Evolutionary conservation across 495 filamentous ascomycete genomes (phyloP).

Genomic region (Hyaloscypha variabilis): DNA sequence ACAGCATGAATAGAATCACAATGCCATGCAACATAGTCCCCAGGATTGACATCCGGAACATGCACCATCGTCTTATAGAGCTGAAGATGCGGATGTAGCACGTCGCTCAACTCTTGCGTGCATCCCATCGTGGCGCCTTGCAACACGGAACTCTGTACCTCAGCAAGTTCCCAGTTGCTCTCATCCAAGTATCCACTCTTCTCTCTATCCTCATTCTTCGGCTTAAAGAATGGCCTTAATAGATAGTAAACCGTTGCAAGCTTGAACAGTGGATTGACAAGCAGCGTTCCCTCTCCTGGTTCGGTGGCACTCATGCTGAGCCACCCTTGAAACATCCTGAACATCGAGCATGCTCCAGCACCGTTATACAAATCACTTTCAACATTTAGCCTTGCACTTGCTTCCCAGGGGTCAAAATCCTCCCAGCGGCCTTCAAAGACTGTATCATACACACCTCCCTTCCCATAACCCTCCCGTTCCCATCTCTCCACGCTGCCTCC

Average conservation of each 20-base stretch:
- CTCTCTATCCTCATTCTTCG: background rate
- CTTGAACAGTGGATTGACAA: slow-evolving; percentile 76
- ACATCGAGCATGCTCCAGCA: slow-evolving; percentile 79
- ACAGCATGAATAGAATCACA: slow-evolving; percentile 86
- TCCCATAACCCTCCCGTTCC: slow-evolving; percentile 78
- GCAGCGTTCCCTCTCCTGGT: slow-evolving; percentile 76
- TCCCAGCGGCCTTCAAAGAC: slow-evolving; percentile 82
- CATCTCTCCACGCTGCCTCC: slow-evolving; percentile 85
- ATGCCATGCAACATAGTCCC: slow-evolving; percentile 92
- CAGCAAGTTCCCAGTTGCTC: slow-evolving; percentile 52
- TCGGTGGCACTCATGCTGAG: slow-evolving; percentile 73
- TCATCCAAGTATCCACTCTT: slow-evolving; percentile 46
- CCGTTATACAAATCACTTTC: slow-evolving; percentile 81
- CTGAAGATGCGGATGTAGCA: slow-evolving; percentile 76
- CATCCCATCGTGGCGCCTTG: slow-evolving; percentile 77
- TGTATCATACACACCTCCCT: slow-evolving; percentile 65
- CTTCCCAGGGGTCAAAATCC: slow-evolving; percentile 79
- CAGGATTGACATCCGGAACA: slow-evolving; percentile 73
- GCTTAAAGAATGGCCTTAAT: slow-evolving; percentile 78
- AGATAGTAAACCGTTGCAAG: slow-evolving; percentile 79
- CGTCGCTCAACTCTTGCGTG: slow-evolving; percentile 74
- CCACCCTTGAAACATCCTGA: slow-evolving; percentile 90
- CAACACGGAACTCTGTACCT: slow-evolving; percentile 49
- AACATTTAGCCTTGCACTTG: slow-evolving; percentile 67
- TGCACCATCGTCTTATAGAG: slow-evolving; percentile 77